Percentiles rank a stretch among this genome's conserved stretches.
These are phyloP conservation scores for Nidula niveotomentosa DNA, from an alignment of 1,284 basidiomycete species.

Conservation along the genomic window DNA sequence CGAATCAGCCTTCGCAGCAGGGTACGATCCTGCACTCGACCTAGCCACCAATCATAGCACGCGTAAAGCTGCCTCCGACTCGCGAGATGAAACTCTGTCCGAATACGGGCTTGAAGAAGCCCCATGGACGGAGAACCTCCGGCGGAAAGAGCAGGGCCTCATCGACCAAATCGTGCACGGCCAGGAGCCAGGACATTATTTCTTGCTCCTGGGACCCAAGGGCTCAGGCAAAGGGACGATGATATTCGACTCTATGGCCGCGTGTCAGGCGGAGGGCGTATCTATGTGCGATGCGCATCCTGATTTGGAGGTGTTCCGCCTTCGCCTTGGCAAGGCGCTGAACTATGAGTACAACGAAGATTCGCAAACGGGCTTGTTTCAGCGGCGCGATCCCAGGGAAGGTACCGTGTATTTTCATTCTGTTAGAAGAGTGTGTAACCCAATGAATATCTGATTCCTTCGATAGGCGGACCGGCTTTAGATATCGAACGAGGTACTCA, in stretches of 20 bases:
- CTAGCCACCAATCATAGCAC: slow-evolving; percentile 51
- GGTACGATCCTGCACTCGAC: slow-evolving; percentile 80
- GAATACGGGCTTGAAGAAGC: slow-evolving; percentile 28
- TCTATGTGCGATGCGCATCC: slow-evolving; percentile 48
- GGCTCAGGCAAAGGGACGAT: slow-evolving; percentile 69
- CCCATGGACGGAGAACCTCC: slow-evolving; percentile 60
- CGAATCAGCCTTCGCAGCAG: slow-evolving; percentile 61
- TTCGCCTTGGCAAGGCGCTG: slow-evolving; percentile 78
- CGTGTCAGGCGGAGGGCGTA: slow-evolving; percentile 65
- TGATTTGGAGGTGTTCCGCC: slow-evolving; percentile 74
- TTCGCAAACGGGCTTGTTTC: slow-evolving; percentile 76
- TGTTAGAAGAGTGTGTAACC: too few relatives aligned
- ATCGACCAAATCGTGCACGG: slow-evolving; percentile 81
- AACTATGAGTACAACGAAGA: slow-evolving; percentile 84
- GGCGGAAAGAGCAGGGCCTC: slow-evolving; percentile 71
- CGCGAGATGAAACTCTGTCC: slow-evolving; percentile 32
- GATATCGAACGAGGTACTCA: slow-evolving; percentile 77
- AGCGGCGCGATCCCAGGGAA: slow-evolving; percentile 81
- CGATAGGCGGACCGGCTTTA: slow-evolving; percentile 70
- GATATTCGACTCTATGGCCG: slow-evolving; percentile 80
- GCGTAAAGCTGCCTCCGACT: slow-evolving; percentile 16
- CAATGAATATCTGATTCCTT: background rate
- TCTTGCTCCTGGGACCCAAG: slow-evolving; percentile 76
- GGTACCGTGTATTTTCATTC: slow-evolving; percentile 30
- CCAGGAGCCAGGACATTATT: slow-evolving; percentile 71